Evolutionary conservation across 371 early-diverging fungal species (phyloP), one percentile per base, ranked within the genome.

Genomic region (Haplosporangium sp.): DNA sequence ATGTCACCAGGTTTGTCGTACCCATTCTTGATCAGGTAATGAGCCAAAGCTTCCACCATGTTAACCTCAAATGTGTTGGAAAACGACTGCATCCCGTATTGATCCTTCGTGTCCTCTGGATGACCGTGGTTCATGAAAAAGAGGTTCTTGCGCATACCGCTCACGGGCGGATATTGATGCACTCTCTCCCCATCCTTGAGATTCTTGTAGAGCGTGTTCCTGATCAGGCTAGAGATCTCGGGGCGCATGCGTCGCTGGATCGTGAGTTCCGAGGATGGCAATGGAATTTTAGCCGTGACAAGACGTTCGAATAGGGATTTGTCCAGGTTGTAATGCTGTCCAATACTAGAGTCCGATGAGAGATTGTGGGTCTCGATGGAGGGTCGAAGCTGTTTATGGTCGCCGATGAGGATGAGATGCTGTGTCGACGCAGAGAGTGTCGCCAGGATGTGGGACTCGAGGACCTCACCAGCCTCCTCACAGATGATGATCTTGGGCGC

Each of bases 391-490:
- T 93, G 92, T 46, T 84, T 79, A 47, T 91, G 93, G 71, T 93
- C 93, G 50, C 92, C 93, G 64, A 93, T 93, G 40, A 91, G 70
- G 29, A 92, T 87, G 41, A 93, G 56, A 64, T 93, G 94, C 18
- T 93, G 87, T 0, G 89, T 74, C 4, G 87, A 86, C 0, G 56
- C 62, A 6, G 86, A 85, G 12, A 91, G 72, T 0, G 88, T 83
- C 10, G 91, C 73, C 11, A 92, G 70, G 29, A 91, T 87, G 64
- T 93, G 92, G 0, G 91, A 84, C 69, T 93, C 94, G 21, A 93
- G 69, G 58, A 92, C 90, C 73, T 93, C 93, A 6, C 92, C 94
- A 0, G 93, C 93, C 79, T 93, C 94, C 77, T 93, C 94, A 20
- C 89, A 89, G 9, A 91, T 84, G 76, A 91, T 85, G 36, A 91